Conservation (phyloP, 257 asterid genomes). For the Coffea canephora region DNA sequence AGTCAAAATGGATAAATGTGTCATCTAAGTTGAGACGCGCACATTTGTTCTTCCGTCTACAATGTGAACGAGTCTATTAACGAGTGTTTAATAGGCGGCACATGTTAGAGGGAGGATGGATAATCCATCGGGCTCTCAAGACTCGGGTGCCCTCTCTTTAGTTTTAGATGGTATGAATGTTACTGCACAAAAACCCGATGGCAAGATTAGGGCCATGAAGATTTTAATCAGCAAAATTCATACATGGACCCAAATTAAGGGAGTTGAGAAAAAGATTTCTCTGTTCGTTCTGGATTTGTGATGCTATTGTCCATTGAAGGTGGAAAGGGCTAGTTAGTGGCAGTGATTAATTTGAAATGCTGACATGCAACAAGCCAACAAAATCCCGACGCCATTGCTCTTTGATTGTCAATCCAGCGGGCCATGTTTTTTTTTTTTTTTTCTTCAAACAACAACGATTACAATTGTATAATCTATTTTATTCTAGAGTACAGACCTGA, state of each 20-base stretch:
- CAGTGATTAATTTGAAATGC: neutral
- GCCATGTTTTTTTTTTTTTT: too few species aligned
- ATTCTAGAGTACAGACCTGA: too few species aligned
- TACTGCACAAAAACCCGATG: neutral
- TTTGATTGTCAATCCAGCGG: neutral
- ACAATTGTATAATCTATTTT: too few species aligned
- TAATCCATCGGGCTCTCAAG: too few species aligned
- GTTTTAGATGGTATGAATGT: neutral
- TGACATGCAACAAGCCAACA: neutral
- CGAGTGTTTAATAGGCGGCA: too few species aligned
- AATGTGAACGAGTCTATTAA: too few species aligned
- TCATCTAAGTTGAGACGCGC: too few species aligned
- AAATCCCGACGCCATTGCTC: too few species aligned
- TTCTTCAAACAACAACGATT: too few species aligned
- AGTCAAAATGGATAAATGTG: too few species aligned
- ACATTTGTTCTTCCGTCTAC: too few species aligned
- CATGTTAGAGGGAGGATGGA: too few species aligned
- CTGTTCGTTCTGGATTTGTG: neutral
- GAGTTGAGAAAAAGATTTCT: neutral
- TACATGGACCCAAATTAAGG: neutral
- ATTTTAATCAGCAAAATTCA: neutral
- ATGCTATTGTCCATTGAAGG: conserved; percentile 6
- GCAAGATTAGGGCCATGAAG: neutral
- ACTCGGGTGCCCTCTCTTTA: neutral
- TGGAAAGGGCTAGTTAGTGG: neutral